These are phyloP conservation scores for Sphaerostilbella broomeana DNA, from an alignment of 2,329 filamentous ascomycete species.

Conservation along the genomic window DNA sequence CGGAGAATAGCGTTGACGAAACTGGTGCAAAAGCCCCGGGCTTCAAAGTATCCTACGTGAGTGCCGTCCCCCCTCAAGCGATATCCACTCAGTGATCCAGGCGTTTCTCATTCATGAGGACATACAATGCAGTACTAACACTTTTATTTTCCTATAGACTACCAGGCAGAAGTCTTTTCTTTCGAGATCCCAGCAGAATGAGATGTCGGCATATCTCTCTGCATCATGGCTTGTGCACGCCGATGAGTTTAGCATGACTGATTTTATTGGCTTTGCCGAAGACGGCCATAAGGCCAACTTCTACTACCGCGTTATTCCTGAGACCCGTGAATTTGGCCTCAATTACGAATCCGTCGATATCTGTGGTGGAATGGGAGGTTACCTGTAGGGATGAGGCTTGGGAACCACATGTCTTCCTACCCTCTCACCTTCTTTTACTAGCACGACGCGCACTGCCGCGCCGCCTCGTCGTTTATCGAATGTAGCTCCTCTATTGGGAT, in stretches of 20 bases:
- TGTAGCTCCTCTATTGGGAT: too few relatives aligned
- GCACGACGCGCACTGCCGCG: too few relatives aligned
- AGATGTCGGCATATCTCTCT: background rate
- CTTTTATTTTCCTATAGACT: background rate
- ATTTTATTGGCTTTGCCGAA: slow-evolving; percentile 6
- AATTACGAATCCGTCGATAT: slow-evolving; percentile 3
- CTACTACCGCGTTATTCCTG: slow-evolving; percentile 3
- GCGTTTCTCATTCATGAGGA: too few relatives aligned
- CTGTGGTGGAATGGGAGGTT: slow-evolving; percentile 2
- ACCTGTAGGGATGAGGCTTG: background rate
- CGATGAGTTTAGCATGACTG: background rate
- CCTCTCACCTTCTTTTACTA: too few relatives aligned
- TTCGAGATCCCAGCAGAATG: background rate
- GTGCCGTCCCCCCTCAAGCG: too few relatives aligned
- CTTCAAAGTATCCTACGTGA: background rate
- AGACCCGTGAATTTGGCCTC: slow-evolving; percentile 1
- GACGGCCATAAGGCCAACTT: background rate
- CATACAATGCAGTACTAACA: too few relatives aligned
- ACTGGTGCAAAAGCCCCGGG: background rate
- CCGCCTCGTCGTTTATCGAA: too few relatives aligned
- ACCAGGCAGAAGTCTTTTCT: background rate
- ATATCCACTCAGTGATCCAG: too few relatives aligned
- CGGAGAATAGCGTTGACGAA: background rate
- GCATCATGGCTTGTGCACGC: background rate
- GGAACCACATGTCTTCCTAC: too few relatives aligned